Evolutionary conservation across 2,329 filamentous ascomycete genomes (phyloP).

Genomic region (Penicillium verrucosum): DNA sequence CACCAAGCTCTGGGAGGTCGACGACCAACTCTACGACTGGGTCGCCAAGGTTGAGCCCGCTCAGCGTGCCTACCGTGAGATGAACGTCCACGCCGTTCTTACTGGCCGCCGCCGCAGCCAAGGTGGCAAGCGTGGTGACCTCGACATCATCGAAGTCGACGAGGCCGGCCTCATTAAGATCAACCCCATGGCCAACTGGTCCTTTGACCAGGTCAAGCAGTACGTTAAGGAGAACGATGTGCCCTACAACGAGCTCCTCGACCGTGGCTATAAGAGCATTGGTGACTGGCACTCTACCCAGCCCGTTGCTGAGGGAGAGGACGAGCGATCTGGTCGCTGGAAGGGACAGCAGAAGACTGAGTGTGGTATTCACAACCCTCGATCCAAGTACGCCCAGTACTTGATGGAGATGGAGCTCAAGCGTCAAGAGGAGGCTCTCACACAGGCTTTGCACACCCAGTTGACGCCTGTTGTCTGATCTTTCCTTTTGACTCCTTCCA

Average conservation of each 20-base stretch:
- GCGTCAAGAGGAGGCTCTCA: constrained; percentile 56
- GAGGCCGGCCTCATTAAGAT: constrained; percentile 92
- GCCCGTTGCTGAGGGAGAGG: constrained; percentile 84
- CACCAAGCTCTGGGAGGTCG: constrained; percentile 75
- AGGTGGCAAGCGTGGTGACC: constrained; percentile 83
- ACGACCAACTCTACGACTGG: constrained; percentile 92
- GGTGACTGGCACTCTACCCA: constrained; percentile 98
- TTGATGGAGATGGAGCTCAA: constrained; percentile 70
- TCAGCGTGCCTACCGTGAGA: constrained; percentile 81
- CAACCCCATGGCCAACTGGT: constrained; percentile 95
- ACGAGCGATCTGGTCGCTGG: constrained; percentile 94
- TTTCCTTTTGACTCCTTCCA: constrained; percentile 1
- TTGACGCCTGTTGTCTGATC: constrained; percentile 29
- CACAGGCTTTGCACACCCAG: constrained; percentile 42
- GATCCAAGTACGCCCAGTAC: constrained; percentile 87
- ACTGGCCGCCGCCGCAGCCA: constrained; percentile 90
- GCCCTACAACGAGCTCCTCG: constrained; percentile 88
- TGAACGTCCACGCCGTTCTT: constrained; percentile 84
- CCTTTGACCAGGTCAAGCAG: constrained; percentile 79
- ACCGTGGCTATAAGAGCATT: constrained; percentile 94
- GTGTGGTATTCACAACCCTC: constrained; percentile 98
- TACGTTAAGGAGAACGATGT: constrained; percentile 86
- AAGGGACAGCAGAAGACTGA: constrained; percentile 95
- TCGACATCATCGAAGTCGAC: constrained; percentile 90
- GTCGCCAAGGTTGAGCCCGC: constrained; percentile 96